Evolutionary conservation across 257 asterid genomes (phyloP).

Genomic region (Coffea eugenioides): DNA sequence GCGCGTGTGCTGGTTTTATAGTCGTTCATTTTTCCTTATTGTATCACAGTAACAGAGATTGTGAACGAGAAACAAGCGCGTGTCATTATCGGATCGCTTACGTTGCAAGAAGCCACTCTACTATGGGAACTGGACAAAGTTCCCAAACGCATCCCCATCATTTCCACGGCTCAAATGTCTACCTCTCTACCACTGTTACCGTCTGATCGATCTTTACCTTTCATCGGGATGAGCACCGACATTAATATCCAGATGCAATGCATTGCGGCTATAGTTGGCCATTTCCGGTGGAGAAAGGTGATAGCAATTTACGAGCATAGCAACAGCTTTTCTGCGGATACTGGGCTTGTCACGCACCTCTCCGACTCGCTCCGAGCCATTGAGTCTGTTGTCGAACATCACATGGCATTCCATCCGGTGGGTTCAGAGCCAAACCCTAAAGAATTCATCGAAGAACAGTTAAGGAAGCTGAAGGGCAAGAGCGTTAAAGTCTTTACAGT

Average conservation of each 20-base stretch:
- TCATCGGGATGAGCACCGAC: slow-evolving; percentile 29
- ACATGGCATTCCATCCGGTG: slow-evolving; percentile 33
- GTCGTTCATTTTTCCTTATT: too few species aligned
- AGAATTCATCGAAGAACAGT: slow-evolving; percentile 22
- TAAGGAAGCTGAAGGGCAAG: slow-evolving; percentile 30
- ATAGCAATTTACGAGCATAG: slow-evolving; percentile 38
- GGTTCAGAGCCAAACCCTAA: slow-evolving; percentile 23
- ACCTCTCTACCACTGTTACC: slow-evolving; percentile 25
- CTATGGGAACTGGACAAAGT: slow-evolving; percentile 29
- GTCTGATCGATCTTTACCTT: slow-evolving; percentile 9
- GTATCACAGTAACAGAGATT: slow-evolving; percentile 39
- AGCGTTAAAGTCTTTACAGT: slow-evolving; percentile 36
- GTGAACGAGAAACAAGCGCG: slow-evolving; percentile 31
- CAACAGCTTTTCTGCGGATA: slow-evolving; percentile 29
- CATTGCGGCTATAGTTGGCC: slow-evolving; percentile 45
- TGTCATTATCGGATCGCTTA: slow-evolving; percentile 43
- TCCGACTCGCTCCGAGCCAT: slow-evolving; percentile 40
- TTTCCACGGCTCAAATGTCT: slow-evolving; percentile 30
- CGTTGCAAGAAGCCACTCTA: slow-evolving; percentile 47
- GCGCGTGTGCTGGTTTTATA: neutral
- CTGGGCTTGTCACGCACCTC: slow-evolving; percentile 31
- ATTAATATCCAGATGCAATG: slow-evolving; percentile 36
- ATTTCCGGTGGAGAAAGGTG: slow-evolving; percentile 53
- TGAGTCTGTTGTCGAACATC: slow-evolving; percentile 30
- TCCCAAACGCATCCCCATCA: slow-evolving; percentile 28